Evolutionary conservation across 306 rosid genomes (phyloP).

Genomic region (Vigna unguiculata): DNA sequence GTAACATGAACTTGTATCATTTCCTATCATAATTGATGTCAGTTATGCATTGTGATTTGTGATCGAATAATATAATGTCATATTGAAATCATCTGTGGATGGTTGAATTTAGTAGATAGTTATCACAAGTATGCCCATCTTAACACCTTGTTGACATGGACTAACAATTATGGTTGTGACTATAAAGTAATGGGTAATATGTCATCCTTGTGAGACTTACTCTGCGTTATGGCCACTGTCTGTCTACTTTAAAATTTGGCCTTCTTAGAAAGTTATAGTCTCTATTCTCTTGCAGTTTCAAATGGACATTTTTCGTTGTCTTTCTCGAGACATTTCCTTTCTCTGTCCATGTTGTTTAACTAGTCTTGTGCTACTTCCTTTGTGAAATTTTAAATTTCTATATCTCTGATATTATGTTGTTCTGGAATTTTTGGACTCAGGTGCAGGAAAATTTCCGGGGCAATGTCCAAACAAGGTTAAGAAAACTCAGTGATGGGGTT

Average conservation of each 20-base stretch:
- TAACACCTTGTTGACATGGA: conserved; percentile 3
- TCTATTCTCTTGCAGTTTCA: neutral
- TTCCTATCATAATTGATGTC: neutral
- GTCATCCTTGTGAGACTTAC: conserved; percentile 1
- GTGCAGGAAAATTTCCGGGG: conserved; percentile 96
- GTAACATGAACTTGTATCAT: neutral
- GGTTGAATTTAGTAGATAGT: neutral
- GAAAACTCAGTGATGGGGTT: conserved; percentile 81
- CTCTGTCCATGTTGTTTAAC: neutral
- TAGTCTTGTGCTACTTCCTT: neutral
- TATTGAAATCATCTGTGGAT: neutral
- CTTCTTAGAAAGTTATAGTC: neutral
- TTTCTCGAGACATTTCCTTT: conserved; percentile 19
- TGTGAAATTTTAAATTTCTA: neutral
- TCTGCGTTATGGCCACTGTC: conserved; percentile 9
- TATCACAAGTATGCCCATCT: neutral
- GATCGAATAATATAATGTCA: neutral
- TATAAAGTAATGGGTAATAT: neutral
- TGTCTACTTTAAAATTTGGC: conserved; percentile 8
- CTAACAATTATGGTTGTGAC: neutral
- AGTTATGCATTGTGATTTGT: neutral
- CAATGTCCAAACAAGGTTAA: conserved; percentile 89
- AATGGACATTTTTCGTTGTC: neutral
- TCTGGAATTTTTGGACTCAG: conserved; percentile 50
- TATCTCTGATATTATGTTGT: neutral